Evolutionary conservation across 441 rosid species (phyloP).

Genomic region (Populus tomentosa): DNA sequence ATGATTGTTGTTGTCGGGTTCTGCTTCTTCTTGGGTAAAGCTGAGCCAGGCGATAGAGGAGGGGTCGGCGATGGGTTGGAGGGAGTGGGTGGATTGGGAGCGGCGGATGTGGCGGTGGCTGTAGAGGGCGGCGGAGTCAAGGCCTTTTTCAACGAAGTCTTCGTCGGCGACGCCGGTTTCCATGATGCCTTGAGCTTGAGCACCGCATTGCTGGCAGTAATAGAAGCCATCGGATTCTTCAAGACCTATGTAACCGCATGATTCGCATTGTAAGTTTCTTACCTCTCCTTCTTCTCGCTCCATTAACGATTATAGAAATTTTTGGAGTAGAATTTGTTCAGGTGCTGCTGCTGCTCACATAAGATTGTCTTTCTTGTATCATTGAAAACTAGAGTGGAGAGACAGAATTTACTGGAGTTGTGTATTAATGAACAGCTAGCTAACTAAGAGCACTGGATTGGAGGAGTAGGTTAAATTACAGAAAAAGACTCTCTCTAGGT

Average conservation of each 20-base stretch:
- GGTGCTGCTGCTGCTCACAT: too few species aligned
- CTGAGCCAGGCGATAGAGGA: conserved; percentile 32
- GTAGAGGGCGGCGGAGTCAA: conserved; percentile 38
- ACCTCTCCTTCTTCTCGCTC: conserved; percentile 1
- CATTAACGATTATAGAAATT: not conserved
- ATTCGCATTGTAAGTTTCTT: conserved; percentile 21
- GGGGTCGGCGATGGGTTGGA: conserved; percentile 8
- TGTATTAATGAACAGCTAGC: too few species aligned
- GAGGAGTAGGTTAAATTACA: not conserved
- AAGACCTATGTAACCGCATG: conserved; percentile 43
- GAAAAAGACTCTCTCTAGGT: not conserved
- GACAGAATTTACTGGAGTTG: too few species aligned
- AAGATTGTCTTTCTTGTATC: too few species aligned
- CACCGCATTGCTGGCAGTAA: conserved; percentile 40
- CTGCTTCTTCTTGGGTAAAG: conserved; percentile 23
- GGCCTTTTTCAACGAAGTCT: conserved; percentile 42
- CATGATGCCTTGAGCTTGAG: conserved; percentile 42
- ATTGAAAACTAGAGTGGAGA: too few species aligned
- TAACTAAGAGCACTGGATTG: too few species aligned
- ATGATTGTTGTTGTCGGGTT: not conserved
- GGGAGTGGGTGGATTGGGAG: conserved; percentile 8
- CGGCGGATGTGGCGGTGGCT: conserved; percentile 32
- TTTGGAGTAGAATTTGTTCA: too few species aligned
- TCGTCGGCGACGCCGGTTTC: conserved; percentile 55
- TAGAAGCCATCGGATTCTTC: conserved; percentile 38